Conservation (phyloP, 2,329 filamentous ascomycete species). For the Colletotrichum somersetense region DNA sequence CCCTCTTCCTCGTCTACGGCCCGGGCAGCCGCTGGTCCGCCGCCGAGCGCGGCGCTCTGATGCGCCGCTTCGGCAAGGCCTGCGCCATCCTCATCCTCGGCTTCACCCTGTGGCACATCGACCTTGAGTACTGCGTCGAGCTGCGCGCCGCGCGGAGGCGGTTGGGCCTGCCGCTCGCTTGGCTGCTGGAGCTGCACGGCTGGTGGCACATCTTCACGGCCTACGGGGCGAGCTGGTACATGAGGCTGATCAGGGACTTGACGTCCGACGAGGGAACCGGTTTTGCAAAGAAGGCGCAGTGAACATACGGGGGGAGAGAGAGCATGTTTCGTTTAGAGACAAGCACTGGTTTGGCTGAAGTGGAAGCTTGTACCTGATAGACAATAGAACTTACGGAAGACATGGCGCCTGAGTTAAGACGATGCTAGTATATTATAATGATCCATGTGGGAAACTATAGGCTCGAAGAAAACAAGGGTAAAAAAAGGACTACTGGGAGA, state of each 20-base stretch:
- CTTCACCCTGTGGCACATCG: constrained; percentile 69
- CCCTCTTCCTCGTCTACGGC: constrained; percentile 52
- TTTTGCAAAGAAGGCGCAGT: constrained; percentile 25
- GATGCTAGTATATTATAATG: neutral
- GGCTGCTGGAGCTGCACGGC: constrained; percentile 69
- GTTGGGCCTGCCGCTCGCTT: constrained; percentile 67
- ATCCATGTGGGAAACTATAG: too few relatives aligned
- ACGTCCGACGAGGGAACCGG: constrained; percentile 4
- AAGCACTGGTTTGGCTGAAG: neutral
- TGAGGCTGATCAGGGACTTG: constrained; percentile 47
- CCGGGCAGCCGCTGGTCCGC: constrained; percentile 47
- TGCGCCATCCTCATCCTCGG: constrained; percentile 55
- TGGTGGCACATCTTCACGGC: constrained; percentile 75
- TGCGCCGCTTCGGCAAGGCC: constrained; percentile 48
- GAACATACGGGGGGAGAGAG: neutral
- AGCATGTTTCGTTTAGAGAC: neutral
- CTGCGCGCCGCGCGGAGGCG: constrained; percentile 59
- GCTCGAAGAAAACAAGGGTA: rapidly evolving
- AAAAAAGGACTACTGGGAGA: neutral
- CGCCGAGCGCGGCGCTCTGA: constrained; percentile 45
- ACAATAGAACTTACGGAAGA: neutral
- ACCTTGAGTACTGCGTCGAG: constrained; percentile 63
- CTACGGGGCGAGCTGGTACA: constrained; percentile 61
- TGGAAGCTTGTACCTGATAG: neutral
- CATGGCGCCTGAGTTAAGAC: neutral